A percentile compares a stretch with the other conserved stretches of the same genome.
Evolutionary conservation across 2,329 filamentous ascomycete genomes (phyloP).

Genomic region (Leptographium flavum): DNA sequence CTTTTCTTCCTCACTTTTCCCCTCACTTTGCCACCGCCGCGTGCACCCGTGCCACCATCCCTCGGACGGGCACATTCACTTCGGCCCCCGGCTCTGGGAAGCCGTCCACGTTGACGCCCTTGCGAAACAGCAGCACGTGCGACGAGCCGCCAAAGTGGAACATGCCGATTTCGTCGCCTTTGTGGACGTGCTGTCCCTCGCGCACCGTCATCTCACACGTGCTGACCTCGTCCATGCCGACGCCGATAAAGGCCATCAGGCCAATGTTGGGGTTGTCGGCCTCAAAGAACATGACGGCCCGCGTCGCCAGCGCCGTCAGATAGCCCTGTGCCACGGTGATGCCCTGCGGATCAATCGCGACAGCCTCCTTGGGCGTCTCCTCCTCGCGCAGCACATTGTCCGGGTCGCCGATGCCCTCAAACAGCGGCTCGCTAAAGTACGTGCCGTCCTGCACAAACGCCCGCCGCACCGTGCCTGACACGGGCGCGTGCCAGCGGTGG

Average conservation of each 20-base stretch:
- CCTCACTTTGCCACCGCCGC: neutral
- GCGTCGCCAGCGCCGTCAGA: slow-evolving; percentile 50
- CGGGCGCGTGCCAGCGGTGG: slow-evolving; percentile 59
- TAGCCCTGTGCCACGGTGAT: slow-evolving; percentile 47
- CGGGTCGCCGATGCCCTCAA: slow-evolving; percentile 17
- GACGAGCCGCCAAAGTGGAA: slow-evolving; percentile 68
- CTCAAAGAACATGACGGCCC: slow-evolving; percentile 56
- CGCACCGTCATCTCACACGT: slow-evolving; percentile 57
- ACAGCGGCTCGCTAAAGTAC: slow-evolving; percentile 48
- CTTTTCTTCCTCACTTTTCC: neutral
- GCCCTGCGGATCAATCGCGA: slow-evolving; percentile 25
- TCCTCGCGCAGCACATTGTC: slow-evolving; percentile 1
- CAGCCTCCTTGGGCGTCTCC: slow-evolving; percentile 12
- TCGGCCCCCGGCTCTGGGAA: slow-evolving; percentile 17
- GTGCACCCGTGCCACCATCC: slow-evolving; percentile 15
- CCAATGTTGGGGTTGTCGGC: slow-evolving; percentile 54
- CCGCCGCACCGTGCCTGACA: slow-evolving; percentile 44
- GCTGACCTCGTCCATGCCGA: slow-evolving; percentile 67
- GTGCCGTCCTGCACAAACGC: slow-evolving; percentile 47
- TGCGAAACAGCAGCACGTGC: slow-evolving; percentile 53
- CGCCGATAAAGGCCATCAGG: slow-evolving; percentile 53
- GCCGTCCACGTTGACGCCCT: slow-evolving; percentile 33
- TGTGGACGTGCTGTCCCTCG: slow-evolving; percentile 49
- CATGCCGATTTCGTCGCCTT: slow-evolving; percentile 63
- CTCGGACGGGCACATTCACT: slow-evolving; percentile 20